Evolutionary conservation across 192 early-diverging fungal species (phyloP).

Genomic region (Bifiguratus adelaidae): DNA sequence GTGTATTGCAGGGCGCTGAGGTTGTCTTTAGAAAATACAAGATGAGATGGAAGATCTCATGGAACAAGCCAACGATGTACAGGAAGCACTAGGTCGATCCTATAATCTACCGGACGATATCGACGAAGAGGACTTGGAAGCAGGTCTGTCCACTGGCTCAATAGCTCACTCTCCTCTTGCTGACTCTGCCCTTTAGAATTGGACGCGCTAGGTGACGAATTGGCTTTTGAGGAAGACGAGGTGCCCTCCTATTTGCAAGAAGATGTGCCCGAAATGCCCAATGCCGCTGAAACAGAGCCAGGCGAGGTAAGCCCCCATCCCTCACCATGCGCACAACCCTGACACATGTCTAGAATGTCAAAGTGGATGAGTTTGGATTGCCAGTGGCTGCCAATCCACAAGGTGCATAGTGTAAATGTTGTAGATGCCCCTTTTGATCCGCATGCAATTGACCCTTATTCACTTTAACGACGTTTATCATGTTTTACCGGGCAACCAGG

Average conservation of each 20-base stretch:
- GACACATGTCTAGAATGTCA: constrained; percentile 10
- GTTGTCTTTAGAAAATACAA: constrained; percentile 63
- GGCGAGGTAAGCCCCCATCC: constrained; percentile 33
- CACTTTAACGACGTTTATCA: constrained; percentile 66
- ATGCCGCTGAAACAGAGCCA: constrained; percentile 30
- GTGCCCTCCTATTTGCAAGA: constrained; percentile 82
- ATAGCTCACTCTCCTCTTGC: background rate
- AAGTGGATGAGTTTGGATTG: constrained; percentile 41
- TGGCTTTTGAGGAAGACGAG: constrained; percentile 69
- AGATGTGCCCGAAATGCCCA: constrained; percentile 34
- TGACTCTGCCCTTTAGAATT: constrained; percentile 47
- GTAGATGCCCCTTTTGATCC: too few species aligned
- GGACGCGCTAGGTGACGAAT: constrained; percentile 92
- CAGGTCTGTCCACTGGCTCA: constrained; percentile 35
- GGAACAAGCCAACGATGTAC: constrained; percentile 95
- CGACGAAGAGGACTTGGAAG: constrained; percentile 96
- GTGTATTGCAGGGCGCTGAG: background rate
- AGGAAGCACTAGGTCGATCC: constrained; percentile 86
- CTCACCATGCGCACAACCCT: too few species aligned
- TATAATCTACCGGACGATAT: constrained; percentile 93
- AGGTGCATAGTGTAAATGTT: too few species aligned
- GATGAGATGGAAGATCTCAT: constrained; percentile 98
- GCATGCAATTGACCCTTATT: constrained; percentile 33
- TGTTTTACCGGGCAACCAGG: constrained; percentile 26
- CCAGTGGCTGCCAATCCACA: constrained; percentile 26